Base-by-base conservation (phyloP, 1,284 basidiomycete genomes). In the Moniliophthora roreri region DNA sequence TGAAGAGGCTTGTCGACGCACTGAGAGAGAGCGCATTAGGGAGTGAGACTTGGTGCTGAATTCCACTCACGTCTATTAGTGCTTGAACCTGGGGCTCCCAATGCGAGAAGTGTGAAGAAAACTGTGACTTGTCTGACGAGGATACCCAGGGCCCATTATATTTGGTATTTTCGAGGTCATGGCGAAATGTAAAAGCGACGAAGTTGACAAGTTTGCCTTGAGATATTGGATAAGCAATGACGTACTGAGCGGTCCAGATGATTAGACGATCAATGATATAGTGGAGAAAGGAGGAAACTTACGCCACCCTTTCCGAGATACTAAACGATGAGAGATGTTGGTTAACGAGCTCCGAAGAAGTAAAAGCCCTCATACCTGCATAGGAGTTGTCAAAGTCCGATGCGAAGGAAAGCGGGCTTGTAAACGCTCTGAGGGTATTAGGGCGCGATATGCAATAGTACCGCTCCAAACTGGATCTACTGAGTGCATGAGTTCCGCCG, bases 381-480 rank as follows among this genome's bases (percentile, higher is more conserved):
- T 65, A 2, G 69, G 56, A 32, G 55, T 61, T 20, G 40, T 52
- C 3, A 69, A 56, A 16, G 63, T 67, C 16, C 65, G 66, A 61
- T 78, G 77, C 11, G 62, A 50, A 6, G 74, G 74, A n/a, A 62
- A 62, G 37, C 60, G 51, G 34, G 62, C 58, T 9, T 71, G 56
- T 16, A 78, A 60, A 35, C 60, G 65, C 46, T 74, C 69, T 4
- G 63, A 61, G 1, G 65, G 55, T 51, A 78, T 71, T 2, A 78
- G 60, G 4, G 66, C 62, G 20, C 78, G 67, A 56, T 80, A 79
- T 3, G 69, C 67, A 48, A 63, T 57, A 0, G 62, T 66, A 5
- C 78, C 78, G 32, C 70, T 75, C 76, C 76, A 80, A 2, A 66
- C 55, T 3, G 78, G 71, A 9, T 72, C 58, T 13, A 66, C 57